These are phyloP conservation scores for Cronartium quercuum DNA, from an alignment of 1,284 basidiomycete genomes.

Conservation along the genomic window DNA sequence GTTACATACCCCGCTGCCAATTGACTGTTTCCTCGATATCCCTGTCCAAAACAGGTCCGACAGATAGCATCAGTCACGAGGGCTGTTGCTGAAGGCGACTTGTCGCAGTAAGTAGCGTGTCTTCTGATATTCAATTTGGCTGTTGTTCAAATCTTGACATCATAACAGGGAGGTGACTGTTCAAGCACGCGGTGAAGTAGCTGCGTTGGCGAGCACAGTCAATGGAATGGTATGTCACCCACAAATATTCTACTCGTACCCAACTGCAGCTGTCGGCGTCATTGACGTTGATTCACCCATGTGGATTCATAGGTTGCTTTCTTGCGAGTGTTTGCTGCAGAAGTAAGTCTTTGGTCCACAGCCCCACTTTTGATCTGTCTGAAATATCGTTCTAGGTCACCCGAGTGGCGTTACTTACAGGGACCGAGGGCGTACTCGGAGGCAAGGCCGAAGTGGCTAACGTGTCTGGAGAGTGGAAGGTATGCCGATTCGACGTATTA, in stretches of 20 bases:
- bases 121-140: neutral
- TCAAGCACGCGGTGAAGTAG: constrained; percentile 33
- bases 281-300: neutral
- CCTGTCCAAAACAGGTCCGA: constrained; percentile 3
- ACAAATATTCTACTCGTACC: neutral
- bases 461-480: constrained; percentile 89
- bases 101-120: constrained; percentile 92
- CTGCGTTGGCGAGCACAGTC: constrained; percentile 31
- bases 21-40: neutral
- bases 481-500: constrained; percentile 57
- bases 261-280: no score
- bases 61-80: constrained; percentile 37
- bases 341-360: constrained; percentile 3
- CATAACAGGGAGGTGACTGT: constrained; percentile 26
- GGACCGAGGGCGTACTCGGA: constrained; percentile 84
- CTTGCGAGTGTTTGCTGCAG: constrained; percentile 36
- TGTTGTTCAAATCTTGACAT: neutral
- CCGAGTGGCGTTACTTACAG: constrained; percentile 62
- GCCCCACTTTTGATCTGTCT: neutral
- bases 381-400: constrained; percentile 57
- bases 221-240: constrained; percentile 24
- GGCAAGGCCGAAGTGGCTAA: constrained; percentile 87
- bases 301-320: constrained; percentile 24
- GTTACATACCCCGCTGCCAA: neutral
- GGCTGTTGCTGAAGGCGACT: constrained; percentile 86